Base-by-base conservation (phyloP, 768 basidiomycete genomes). In the Amanita phalloides region DNA sequence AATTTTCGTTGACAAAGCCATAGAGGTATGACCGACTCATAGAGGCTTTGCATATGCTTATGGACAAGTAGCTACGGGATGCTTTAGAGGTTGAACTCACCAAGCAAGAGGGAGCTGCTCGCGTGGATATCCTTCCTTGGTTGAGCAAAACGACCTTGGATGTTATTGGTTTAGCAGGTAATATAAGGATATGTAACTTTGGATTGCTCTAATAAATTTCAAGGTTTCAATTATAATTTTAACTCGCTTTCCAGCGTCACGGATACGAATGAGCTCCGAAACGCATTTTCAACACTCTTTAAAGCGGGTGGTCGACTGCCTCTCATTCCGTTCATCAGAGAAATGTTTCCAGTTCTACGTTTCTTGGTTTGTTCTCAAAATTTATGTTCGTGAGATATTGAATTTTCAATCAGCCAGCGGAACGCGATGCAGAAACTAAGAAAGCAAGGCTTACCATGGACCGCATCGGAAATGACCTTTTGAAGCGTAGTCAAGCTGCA, bases 121-220 rank as follows among this genome's bases (percentile, higher is more conserved):
- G 64, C 6, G 68, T 88, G 30, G 82, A 92, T 35, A 76, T 81
- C 2, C 67, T 84, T 35, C 66, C 71, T 3, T 87, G 81, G 78
- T 67, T 90, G 2, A 79, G 77, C 38, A 77, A 76, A 51, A 76
- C 77, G 45, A 88, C 86, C 3, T 69, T 90, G 7, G 89, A 90
- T 55, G 77, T 86, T 50, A 89, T 92, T 47, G 86, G 86, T 7
- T 68, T 84, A 35, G 82, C 71, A 67, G 81, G 84, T 57, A 70
- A 64, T 58, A 76, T 72, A 60, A 62, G 14, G 20, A 54, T 49
- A 8, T 47, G 10, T 8, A 1, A 9, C 33, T 30, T 20, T 42
- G 23, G 9, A 17, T 23, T 23, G n/a, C 20, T 25, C 9, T 43
- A 20, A 20, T 43, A 4, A 13, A 11, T 51, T 45, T 10, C 28